A percentile compares a stretch with the other conserved stretches of the same genome.
phyloP scores from a whole-genome alignment of 805 yeast genomes.

The Yamadazyma kitorensis region DNA sequence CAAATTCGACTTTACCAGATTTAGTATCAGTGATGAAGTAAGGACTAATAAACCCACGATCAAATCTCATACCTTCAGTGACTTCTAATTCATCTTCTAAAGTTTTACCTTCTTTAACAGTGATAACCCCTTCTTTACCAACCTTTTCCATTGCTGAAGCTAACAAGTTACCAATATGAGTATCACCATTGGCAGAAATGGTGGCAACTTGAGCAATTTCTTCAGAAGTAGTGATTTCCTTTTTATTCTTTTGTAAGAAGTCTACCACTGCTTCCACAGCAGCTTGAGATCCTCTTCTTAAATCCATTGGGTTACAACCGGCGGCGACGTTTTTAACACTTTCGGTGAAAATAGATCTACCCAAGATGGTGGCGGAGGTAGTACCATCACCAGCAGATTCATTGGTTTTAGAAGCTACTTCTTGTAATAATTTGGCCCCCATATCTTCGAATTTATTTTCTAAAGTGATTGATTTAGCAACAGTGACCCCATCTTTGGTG shows the following conservation, averaged over 20 bases:
- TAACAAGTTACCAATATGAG: constrained; percentile 84
- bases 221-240: constrained; percentile 87
- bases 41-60: constrained; percentile 95
- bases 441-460: constrained; percentile 92
- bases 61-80: constrained; percentile 97
- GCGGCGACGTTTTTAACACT: constrained; percentile 97
- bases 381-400: constrained; percentile 99
- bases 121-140: constrained; percentile 98
- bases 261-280: constrained; percentile 93
- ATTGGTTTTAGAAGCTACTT: constrained; percentile 95
- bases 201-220: constrained; percentile 99
- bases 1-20: constrained; percentile 90
- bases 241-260: constrained; percentile 79
- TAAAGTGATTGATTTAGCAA: constrained; percentile 79
- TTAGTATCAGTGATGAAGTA: constrained; percentile 94
- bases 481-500: constrained; percentile 99
- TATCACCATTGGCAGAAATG: constrained; percentile 94
- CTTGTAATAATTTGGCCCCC: constrained; percentile 94
- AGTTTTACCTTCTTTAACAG: constrained; percentile 96
- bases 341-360: constrained; percentile 93
- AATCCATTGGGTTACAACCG: constrained; percentile 98
- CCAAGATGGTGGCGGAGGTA: constrained; percentile 94
- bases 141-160: constrained; percentile 96
- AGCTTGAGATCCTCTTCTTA: constrained; percentile 95
- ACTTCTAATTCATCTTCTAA: constrained; percentile 92